A percentile compares a stretch with the other conserved stretches of the same genome.
These are phyloP conservation scores for Suillus plorans DNA, from an alignment of 768 basidiomycete species.

Conservation along the genomic window DNA sequence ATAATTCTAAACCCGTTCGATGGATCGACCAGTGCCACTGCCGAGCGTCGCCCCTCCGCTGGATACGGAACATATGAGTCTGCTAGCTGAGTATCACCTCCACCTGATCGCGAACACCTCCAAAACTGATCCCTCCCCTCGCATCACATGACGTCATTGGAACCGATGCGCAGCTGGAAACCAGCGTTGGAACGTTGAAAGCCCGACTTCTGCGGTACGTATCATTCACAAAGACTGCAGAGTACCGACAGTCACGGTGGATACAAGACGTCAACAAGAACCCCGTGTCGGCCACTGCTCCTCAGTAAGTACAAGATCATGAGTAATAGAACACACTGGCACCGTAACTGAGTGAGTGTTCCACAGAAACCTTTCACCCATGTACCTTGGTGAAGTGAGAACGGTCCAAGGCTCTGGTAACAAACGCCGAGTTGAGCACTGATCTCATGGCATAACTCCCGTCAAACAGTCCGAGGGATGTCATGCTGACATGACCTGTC, in stretches of 20 bases:
- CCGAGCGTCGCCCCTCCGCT: neutral
- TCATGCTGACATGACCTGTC: neutral
- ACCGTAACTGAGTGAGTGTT: neutral
- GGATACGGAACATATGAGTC: neutral
- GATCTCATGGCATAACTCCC: neutral
- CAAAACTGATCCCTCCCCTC: neutral
- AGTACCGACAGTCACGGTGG: neutral
- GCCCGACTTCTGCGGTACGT: neutral
- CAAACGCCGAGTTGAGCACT: neutral
- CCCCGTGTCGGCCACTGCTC: neutral
- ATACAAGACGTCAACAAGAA: neutral
- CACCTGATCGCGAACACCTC: neutral
- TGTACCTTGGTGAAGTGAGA: neutral
- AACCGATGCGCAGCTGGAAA: neutral
- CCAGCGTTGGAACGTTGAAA: neutral
- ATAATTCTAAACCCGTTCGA: neutral
- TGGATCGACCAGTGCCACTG: neutral
- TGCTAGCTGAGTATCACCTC: neutral
- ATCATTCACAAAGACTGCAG: neutral
- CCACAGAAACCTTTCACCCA: neutral
- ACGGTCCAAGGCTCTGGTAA: neutral
- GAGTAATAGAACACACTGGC: neutral
- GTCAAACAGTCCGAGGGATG: neutral
- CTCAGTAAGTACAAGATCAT: neutral
- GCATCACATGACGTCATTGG: neutral